Conservation (phyloP, 306 rosid genomes). For the Fagus sylvatica region DNA sequence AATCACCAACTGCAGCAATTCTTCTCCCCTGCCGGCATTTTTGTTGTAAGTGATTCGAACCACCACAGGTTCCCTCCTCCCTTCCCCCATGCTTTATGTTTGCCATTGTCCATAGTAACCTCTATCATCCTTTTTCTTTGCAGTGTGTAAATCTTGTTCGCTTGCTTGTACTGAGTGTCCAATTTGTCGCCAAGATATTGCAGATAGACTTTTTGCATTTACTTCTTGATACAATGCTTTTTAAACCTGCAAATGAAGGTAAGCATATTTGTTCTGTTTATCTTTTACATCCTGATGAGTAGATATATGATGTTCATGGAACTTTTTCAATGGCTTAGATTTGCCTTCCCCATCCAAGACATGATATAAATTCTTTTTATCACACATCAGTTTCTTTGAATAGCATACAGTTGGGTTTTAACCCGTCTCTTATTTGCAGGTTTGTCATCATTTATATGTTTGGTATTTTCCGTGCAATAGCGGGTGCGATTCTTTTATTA, state of each 20-base stretch:
- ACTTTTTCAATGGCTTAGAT: not conserved
- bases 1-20: slow-evolving; percentile 93
- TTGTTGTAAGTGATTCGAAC: slow-evolving; percentile 66
- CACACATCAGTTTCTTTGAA: not conserved
- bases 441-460: slow-evolving; percentile 30
- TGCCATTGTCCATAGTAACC: not conserved
- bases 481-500: slow-evolving; percentile 81
- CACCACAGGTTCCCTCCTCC: not conserved
- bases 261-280: slow-evolving; percentile 2
- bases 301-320: not conserved
- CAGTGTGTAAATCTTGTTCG: slow-evolving; percentile 95
- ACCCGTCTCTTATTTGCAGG: slow-evolving; percentile 45
- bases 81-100: not conserved
- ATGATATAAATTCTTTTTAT: not conserved
- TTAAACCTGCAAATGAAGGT: slow-evolving; percentile 43
- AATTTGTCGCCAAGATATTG: slow-evolving; percentile 88
- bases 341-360: not conserved
- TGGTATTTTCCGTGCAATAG: slow-evolving; percentile 39
- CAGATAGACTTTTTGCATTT: slow-evolving; percentile 97
- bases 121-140: slow-evolving; percentile 10
- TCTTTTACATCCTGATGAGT: not conserved
- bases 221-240: slow-evolving; percentile 49
- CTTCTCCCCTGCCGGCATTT: slow-evolving; percentile 98
- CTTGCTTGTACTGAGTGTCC: slow-evolving; percentile 99
- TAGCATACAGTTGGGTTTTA: not conserved